Conservation (phyloP, 129 eudicot species). For the Saussurea involucrata region DNA sequence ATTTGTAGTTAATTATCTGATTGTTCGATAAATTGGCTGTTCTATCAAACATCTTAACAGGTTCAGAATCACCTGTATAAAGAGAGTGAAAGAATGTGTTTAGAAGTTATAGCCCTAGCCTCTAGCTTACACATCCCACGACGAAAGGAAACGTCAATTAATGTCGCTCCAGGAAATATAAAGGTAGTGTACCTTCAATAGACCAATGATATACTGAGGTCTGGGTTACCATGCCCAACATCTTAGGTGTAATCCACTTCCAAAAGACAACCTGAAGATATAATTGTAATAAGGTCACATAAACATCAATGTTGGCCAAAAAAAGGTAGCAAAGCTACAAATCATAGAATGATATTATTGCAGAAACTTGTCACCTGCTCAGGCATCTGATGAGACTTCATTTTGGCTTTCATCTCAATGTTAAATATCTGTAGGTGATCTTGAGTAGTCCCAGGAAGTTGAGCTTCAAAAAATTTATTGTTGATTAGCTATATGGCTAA, state of each 20-base stretch:
- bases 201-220: constrained; percentile 96
- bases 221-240: constrained; percentile 98
- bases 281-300: not conserved
- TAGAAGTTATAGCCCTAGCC: not conserved
- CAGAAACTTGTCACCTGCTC: constrained; percentile 69
- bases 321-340: not conserved
- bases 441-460: constrained; percentile 96
- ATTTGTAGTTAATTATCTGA: constrained; percentile 88
- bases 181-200: constrained; percentile 63
- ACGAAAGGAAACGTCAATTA: not conserved
- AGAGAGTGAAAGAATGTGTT: not conserved
- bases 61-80: constrained; percentile 86
- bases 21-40: constrained; percentile 87
- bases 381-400: constrained; percentile 99
- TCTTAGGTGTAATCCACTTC: constrained; percentile 97
- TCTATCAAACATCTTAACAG: constrained; percentile 96
- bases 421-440: constrained; percentile 96
- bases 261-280: constrained; percentile 79
- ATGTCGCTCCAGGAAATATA: not conserved
- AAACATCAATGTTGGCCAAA: not conserved
- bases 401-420: constrained; percentile 85
- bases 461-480: constrained; percentile 54
- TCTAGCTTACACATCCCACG: constrained; percentile 9
- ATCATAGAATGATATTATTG: not conserved
- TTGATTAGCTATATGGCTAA: constrained; percentile 17